Percentiles rank a stretch among this genome's conserved stretches.
These are phyloP conservation scores for Ogataea salicorniae DNA, from an alignment of 805 yeast genomes.

Conservation along the genomic window DNA sequence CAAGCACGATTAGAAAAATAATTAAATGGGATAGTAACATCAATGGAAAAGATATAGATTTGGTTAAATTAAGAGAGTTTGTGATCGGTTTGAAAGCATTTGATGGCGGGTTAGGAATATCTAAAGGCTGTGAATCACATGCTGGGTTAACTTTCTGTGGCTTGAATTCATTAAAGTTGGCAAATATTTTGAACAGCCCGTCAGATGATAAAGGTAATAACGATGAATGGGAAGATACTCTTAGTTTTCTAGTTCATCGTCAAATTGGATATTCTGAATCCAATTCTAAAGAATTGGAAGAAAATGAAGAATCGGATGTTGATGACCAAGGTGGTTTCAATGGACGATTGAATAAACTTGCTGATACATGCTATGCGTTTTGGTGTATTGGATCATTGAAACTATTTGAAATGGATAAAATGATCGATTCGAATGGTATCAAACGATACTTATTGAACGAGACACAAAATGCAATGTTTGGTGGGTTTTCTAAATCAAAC, in stretches of 20 bases:
- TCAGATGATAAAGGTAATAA: neutral
- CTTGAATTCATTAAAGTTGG: constrained; percentile 49
- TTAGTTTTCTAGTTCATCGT: constrained; percentile 58
- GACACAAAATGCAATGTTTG: constrained; percentile 60
- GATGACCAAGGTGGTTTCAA: constrained; percentile 74
- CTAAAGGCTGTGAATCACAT: constrained; percentile 57
- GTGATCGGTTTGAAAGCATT: constrained; percentile 33
- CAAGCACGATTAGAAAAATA: constrained; percentile 54
- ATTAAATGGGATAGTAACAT: constrained; percentile 25
- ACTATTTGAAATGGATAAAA: constrained; percentile 29
- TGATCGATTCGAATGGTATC: constrained; percentile 35
- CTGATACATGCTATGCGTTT: constrained; percentile 85
- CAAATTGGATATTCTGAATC: constrained; percentile 43
- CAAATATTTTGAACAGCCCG: constrained; percentile 25
- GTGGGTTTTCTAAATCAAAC: constrained; percentile 71
- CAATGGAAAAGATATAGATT: constrained; percentile 38
- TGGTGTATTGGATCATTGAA: constrained; percentile 67
- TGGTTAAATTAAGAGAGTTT: constrained; percentile 34
- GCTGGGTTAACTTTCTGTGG: constrained; percentile 88
- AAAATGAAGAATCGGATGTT: constrained; percentile 32
- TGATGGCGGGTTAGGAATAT: constrained; percentile 72
- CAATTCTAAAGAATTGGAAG: constrained; percentile 23
- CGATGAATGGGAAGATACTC: constrained; percentile 34
- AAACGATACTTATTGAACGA: constrained; percentile 40
- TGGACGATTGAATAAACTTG: constrained; percentile 79